Evolutionary conservation across 495 filamentous ascomycete genomes (phyloP), one percentile per base, ranked within the genome.

Genomic region (Evernia prunastri): DNA sequence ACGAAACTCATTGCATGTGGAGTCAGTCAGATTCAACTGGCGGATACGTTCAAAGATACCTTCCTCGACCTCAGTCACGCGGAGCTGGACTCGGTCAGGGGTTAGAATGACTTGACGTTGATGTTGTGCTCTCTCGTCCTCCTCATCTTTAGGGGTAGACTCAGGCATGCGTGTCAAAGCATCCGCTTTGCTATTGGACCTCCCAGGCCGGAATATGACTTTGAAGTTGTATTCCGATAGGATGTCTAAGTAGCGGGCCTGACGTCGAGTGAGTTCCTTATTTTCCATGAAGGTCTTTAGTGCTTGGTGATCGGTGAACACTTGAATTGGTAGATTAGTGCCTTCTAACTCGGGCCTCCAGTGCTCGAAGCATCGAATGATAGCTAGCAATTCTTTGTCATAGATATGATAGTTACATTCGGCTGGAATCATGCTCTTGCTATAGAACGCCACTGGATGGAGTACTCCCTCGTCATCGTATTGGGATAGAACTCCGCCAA

Each of bases 301-400:
- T 17, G 68, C 67, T 12, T 66, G 40, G 56, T 74, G 67, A 37
- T 75, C 69, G 8, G 59, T 66, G 54, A 63, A 58, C 18, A 65
- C 57, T 27, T 67, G 45, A 6, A 70, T 58, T 15, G 62, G 59
- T 8, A 70, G 12, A 27, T n/a, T 15, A 1, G 63, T 57, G 42
- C 49, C 57, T 56, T 72, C 57, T 0, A 79, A 59, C 47, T 77
- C 68, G 31, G 63, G 12, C 43, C 69, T 57, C 74, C 66, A 78
- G 56, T 75, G 60, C 27, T 71, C 51, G 35, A 79, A 67, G 54
- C 63, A 71, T 31, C 53, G 18, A 29, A 79, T 68, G 40, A 79
- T 74, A 23, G 67, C 70, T 25, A 78, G 69, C 33, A 78, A 67
- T 66, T 77, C 74, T 61, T 77, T 76, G 63, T 54, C 36, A n/a